Conservation (phyloP, 2,329 filamentous ascomycete species). For the Fusarium armeniacum region DNA sequence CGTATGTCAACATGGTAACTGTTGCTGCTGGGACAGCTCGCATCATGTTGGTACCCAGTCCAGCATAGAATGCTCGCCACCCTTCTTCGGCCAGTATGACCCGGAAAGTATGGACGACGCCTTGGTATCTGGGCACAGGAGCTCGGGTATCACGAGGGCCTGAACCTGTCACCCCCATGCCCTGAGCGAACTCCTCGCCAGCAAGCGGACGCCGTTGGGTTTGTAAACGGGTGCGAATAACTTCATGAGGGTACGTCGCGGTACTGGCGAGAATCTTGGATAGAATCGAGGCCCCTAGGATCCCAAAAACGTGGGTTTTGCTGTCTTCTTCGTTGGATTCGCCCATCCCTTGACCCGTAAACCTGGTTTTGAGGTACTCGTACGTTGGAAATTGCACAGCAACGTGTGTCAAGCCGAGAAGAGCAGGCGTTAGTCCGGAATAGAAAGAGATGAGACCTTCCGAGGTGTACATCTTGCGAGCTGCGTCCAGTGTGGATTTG, state of each 20-base stretch:
- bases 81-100: conserved; percentile 92
- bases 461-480: conserved; percentile 92
- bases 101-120: conserved; percentile 83
- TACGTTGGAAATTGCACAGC: conserved; percentile 98
- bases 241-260: conserved; percentile 97
- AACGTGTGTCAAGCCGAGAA: conserved; percentile 93
- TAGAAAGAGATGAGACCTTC: conserved; percentile 95
- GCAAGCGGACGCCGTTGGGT: conserved; percentile 84
- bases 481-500: conserved; percentile 88
- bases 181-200: conserved; percentile 66
- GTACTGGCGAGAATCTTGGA: conserved; percentile 96
- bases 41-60: conserved; percentile 98
- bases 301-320: conserved; percentile 80
- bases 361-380: conserved; percentile 90
- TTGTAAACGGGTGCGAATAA: conserved; percentile 91
- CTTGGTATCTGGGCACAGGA: conserved; percentile 73
- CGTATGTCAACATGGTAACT: conserved; percentile 97
- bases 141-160: conserved; percentile 49
- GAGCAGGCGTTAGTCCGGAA: conserved; percentile 90
- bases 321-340: conserved; percentile 61
- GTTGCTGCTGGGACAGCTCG: conserved; percentile 94
- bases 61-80: conserved; percentile 96
- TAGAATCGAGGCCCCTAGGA: conserved; percentile 88
- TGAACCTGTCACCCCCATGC: conserved; percentile 60
- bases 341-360: conserved; percentile 92